Base-by-base conservation (phyloP, 2,329 filamentous ascomycete species). In the Trichoderma koningii region DNA sequence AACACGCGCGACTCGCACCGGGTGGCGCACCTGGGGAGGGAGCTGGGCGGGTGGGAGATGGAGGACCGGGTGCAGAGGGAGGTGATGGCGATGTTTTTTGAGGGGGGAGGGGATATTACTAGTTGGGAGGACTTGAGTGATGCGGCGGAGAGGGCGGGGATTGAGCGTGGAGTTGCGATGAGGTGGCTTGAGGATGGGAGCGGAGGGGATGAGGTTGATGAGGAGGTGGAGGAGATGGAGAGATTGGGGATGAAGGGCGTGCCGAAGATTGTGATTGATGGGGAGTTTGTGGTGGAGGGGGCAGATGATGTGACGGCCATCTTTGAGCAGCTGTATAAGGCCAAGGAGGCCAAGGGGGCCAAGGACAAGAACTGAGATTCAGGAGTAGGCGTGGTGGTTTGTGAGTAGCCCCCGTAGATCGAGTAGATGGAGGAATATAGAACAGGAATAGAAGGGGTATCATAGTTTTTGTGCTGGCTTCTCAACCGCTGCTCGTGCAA, bases 1-100 rank as follows among this genome's bases (percentile, higher is more conserved):
- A 90, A 88, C 71, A 94, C 92, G 19, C 82, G 91, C 21, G 90
- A 96, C 71, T 90, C 89, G 64, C 92, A 96, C 76, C 85, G 92
- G 3, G 73, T 94, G 66, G 83, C 93, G 51, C 87, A 93, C 77
- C 82, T 93, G 63, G 91, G 79, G 76, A 74, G 87, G 81, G 72
- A 79, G 73, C 74, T 77, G 64, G 64, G 52, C 60, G 66, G 52
- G 30, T 47, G 41, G 4, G 76, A 81, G 53, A 65, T 83, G 56
- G 85, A 91, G 78, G 87, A 83, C 42, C 77, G 78, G 55, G 82
- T 91, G 14, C 82, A 89, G 26, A 79, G 85, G 69, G 82, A 85
- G 69, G 74, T 92, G 42, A 91, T 92, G 81, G 79, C 78, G 55
- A 81, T 84, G 55, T 89, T 89, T 71, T 90, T 90, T 67, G 87